Evolutionary conservation across 2,329 filamentous ascomycete genomes (phyloP).

Genomic region (Xylariaceae sp.): DNA sequence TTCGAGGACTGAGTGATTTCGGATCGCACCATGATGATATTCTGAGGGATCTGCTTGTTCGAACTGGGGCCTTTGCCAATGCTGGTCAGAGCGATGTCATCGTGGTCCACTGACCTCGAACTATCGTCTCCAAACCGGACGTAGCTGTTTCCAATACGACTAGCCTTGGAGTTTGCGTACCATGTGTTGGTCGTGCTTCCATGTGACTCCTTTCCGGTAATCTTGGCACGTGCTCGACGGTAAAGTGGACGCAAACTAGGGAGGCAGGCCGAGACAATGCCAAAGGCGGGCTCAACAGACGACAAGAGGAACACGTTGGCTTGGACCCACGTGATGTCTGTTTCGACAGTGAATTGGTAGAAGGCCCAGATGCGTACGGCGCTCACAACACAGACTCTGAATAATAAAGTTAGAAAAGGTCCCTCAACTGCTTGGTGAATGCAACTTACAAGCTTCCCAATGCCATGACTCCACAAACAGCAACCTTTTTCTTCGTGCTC

Average conservation of each 20-base stretch:
- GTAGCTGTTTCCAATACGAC: conserved; percentile 31
- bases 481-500: conserved; percentile 37
- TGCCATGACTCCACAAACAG: conserved; percentile 41
- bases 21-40: conserved; percentile 33
- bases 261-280: conserved; percentile 47
- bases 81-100: conserved; percentile 33
- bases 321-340: conserved; percentile 40
- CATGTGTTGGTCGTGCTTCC: conserved; percentile 20
- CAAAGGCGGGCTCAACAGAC: conserved; percentile 44
- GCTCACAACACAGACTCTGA: conserved; percentile 41
- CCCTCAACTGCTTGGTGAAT: too few relatives aligned
- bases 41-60: conserved; percentile 27
- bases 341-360: conserved; percentile 30
- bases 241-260: conserved; percentile 44
- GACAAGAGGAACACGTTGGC: conserved; percentile 44
- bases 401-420: neutral
- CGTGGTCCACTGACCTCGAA: conserved; percentile 26
- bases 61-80: conserved; percentile 27
- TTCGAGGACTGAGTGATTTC: conserved; percentile 31
- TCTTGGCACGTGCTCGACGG: conserved; percentile 34
- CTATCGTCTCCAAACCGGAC: conserved; percentile 31
- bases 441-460: conserved; percentile 42
- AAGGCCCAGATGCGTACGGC: conserved; percentile 41
- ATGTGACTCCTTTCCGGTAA: conserved; percentile 19
- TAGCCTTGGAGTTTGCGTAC: conserved; percentile 28